Conservation (phyloP, 2,329 filamentous ascomycete species). For the Colletotrichum musae region DNA sequence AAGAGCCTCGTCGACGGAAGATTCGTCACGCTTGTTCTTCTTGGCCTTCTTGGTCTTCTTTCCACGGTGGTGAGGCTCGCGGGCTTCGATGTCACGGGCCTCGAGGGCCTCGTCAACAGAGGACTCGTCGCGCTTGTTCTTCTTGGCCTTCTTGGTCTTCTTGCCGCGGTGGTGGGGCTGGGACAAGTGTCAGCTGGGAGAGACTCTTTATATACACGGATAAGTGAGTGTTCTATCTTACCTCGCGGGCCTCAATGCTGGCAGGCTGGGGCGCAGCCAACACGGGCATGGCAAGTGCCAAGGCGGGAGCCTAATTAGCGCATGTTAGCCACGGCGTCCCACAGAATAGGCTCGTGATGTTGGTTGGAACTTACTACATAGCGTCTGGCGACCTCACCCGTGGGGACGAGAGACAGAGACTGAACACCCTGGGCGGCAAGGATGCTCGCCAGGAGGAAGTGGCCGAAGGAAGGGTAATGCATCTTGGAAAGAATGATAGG, state of each 20-base stretch:
- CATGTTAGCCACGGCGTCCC: slow-evolving; percentile 14
- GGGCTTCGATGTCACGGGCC: slow-evolving; percentile 37
- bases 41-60: slow-evolving; percentile 38
- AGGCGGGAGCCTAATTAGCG: slow-evolving; percentile 26
- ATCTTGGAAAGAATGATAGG: slow-evolving; percentile 40
- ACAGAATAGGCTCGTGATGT: slow-evolving; percentile 14
- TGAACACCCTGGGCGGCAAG: slow-evolving; percentile 37
- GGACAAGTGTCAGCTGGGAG: background rate
- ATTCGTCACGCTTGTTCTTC: slow-evolving; percentile 11
- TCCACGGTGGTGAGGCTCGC: slow-evolving; percentile 36
- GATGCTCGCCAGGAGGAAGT: slow-evolving; percentile 41
- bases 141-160: slow-evolving; percentile 40
- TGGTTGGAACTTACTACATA: slow-evolving; percentile 33
- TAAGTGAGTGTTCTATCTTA: slow-evolving; percentile 16
- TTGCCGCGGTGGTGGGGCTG: slow-evolving; percentile 37
- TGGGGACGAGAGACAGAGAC: slow-evolving; percentile 28
- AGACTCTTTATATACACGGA: background rate
- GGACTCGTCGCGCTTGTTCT: slow-evolving; percentile 13
- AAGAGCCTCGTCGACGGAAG: background rate
- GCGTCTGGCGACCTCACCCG: slow-evolving; percentile 35
- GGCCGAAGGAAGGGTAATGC: slow-evolving; percentile 37
- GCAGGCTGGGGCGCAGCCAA: slow-evolving; percentile 29
- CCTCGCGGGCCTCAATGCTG: slow-evolving; percentile 37
- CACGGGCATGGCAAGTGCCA: slow-evolving; percentile 39
- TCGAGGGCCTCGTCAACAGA: slow-evolving; percentile 12